A percentile compares a stretch with the other conserved stretches of the same genome.
Conservation (phyloP, 2,329 filamentous ascomycete species). For the Fusarium albidum region DNA sequence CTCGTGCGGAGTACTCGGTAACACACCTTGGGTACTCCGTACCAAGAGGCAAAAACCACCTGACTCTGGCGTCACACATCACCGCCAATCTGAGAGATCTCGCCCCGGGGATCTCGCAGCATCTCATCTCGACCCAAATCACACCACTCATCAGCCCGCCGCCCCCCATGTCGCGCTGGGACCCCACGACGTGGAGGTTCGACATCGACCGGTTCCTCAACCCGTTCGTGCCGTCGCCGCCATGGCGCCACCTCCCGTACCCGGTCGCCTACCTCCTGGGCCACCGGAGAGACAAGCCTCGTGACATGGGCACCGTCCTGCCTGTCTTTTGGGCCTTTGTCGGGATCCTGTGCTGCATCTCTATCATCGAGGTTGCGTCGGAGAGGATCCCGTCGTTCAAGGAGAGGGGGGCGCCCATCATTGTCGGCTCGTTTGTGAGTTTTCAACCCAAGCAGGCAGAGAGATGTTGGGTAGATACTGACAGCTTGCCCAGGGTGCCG, state of each 20-base stretch:
- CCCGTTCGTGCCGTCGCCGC: slow-evolving; percentile 71
- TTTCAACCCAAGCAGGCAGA: neutral
- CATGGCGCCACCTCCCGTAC: slow-evolving; percentile 69
- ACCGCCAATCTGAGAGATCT: slow-evolving; percentile 1
- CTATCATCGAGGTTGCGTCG: slow-evolving; percentile 66
- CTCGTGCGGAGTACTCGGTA: too few relatives aligned
- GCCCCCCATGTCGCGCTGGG: slow-evolving; percentile 24
- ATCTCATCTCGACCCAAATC: slow-evolving; percentile 4
- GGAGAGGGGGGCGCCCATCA: slow-evolving; percentile 61
- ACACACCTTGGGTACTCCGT: too few relatives aligned
- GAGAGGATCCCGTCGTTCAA: slow-evolving; percentile 63
- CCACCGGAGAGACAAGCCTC: slow-evolving; percentile 55
- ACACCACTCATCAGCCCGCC: neutral
- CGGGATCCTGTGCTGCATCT: slow-evolving; percentile 69
- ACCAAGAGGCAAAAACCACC: neutral
- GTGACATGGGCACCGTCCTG: slow-evolving; percentile 63
- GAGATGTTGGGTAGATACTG: slow-evolving; percentile 12
- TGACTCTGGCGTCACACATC: neutral
- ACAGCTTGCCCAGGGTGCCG: slow-evolving; percentile 66
- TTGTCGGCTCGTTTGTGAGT: slow-evolving; percentile 77
- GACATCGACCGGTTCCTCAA: slow-evolving; percentile 83
- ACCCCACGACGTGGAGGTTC: slow-evolving; percentile 60
- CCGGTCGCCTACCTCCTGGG: slow-evolving; percentile 75
- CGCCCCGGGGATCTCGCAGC: slow-evolving; percentile 2
- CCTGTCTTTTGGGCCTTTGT: slow-evolving; percentile 70